These are phyloP conservation scores for Aspergillus campestris DNA, from an alignment of 495 filamentous ascomycete species.

Conservation along the genomic window DNA sequence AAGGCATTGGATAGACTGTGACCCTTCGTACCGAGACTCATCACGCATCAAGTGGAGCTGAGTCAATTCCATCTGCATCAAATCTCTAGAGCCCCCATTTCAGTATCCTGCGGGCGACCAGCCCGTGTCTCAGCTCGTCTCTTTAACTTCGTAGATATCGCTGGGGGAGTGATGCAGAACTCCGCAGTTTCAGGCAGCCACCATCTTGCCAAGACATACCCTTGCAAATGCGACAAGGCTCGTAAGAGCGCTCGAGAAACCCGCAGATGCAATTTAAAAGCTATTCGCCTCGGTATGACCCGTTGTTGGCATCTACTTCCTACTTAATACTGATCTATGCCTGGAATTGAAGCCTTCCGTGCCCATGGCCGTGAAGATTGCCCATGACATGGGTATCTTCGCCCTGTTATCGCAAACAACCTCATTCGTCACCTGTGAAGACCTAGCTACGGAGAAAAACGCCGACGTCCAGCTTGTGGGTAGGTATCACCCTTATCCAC, in stretches of 20 bases:
- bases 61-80: too few relatives aligned
- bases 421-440: neutral
- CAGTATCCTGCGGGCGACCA: too few relatives aligned
- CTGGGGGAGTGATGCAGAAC: too few relatives aligned
- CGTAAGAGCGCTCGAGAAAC: slow-evolving; percentile 9
- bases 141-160: too few relatives aligned
- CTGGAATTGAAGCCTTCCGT: slow-evolving; percentile 6
- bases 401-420: neutral
- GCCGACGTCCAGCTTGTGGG: slow-evolving; percentile 9
- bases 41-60: too few relatives aligned
- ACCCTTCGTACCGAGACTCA: too few relatives aligned
- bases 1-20: too few relatives aligned
- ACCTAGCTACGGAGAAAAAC: slow-evolving; percentile 5
- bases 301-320: neutral
- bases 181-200: too few relatives aligned
- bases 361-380: slow-evolving; percentile 16
- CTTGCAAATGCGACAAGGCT: slow-evolving; percentile 2
- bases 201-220: too few relatives aligned
- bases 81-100: too few relatives aligned
- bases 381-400: slow-evolving; percentile 13
- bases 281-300: slow-evolving; percentile 12
- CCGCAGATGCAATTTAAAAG: slow-evolving; percentile 10
- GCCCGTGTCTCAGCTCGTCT: too few relatives aligned
- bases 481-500: neutral
- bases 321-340: neutral